A percentile compares a stretch with the other conserved stretches of the same genome.
Evolutionary conservation across 2,329 filamentous ascomycete genomes (phyloP).

Genomic region (Fusarium sp.): DNA sequence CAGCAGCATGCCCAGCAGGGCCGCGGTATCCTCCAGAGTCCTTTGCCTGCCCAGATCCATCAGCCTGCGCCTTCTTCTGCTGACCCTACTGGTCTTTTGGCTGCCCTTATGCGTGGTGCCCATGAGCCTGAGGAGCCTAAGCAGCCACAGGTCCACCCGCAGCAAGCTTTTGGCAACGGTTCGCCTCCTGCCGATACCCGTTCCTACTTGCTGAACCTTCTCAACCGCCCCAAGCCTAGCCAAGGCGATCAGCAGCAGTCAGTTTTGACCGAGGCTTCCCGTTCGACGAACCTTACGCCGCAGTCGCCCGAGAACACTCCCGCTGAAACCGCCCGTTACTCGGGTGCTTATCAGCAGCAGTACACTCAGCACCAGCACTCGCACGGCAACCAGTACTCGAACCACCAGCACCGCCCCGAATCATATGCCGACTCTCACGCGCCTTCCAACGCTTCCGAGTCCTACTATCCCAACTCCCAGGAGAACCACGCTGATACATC

Average conservation of each 20-base stretch:
- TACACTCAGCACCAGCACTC: slow-evolving; percentile 40
- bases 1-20: slow-evolving; percentile 45
- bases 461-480: slow-evolving; percentile 49
- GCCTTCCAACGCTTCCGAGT: slow-evolving; percentile 43
- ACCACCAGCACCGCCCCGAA: slow-evolving; percentile 46
- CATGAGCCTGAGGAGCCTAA: slow-evolving; percentile 60
- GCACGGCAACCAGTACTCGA: slow-evolving; percentile 40
- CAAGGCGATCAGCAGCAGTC: slow-evolving; percentile 63
- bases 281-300: slow-evolving; percentile 59
- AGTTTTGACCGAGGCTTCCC: slow-evolving; percentile 56
- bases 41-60: slow-evolving; percentile 59
- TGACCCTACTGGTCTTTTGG: slow-evolving; percentile 68
- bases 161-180: slow-evolving; percentile 59
- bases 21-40: slow-evolving; percentile 36
- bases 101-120: slow-evolving; percentile 70
- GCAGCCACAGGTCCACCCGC: slow-evolving; percentile 41
- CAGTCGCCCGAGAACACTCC: slow-evolving; percentile 54
- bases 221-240: slow-evolving; percentile 80
- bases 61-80: slow-evolving; percentile 67
- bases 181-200: slow-evolving; percentile 77
- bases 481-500: slow-evolving; percentile 54
- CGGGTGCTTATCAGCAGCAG: slow-evolving; percentile 48
- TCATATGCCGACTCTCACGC: slow-evolving; percentile 44
- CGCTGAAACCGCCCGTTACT: slow-evolving; percentile 46
- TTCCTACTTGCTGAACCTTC: slow-evolving; percentile 84